phyloP scores from a whole-genome alignment of 139 green algal species.

The Spirogloea muscicola region DNA sequence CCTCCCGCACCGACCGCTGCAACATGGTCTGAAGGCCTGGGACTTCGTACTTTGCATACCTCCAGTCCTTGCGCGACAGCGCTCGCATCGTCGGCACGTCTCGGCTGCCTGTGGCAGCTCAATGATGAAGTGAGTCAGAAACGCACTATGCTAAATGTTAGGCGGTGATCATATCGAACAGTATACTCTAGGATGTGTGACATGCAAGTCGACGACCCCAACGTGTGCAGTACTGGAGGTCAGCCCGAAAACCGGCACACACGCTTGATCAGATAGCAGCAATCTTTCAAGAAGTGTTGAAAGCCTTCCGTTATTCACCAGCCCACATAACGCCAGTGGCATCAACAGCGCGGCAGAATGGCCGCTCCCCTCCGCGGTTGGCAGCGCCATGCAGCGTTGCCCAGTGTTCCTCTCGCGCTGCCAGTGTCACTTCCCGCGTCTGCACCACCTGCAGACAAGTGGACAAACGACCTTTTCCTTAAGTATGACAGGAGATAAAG shows the following conservation, averaged over 20 bases:
- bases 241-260: not conserved
- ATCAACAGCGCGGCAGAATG: conserved; percentile 26
- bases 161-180: not conserved
- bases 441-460: conserved; percentile 12
- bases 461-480: not conserved
- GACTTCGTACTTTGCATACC: conserved; percentile 24
- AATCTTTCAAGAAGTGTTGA: not conserved
- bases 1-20: not conserved
- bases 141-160: not conserved
- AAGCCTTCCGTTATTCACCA: not conserved
- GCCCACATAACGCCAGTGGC: not conserved
- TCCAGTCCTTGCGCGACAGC: conserved; percentile 33
- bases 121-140: not conserved
- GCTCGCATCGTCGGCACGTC: not conserved
- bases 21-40: not conserved
- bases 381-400: not conserved
- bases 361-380: not conserved
- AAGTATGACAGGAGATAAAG: not conserved
- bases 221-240: not conserved
- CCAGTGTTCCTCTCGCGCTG: conserved; percentile 9
- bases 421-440: not conserved
- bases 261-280: not conserved
- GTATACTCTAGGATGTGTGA: not conserved
- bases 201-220: not conserved
- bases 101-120: not conserved